Base-by-base conservation (phyloP, 2,329 filamentous ascomycete species). In the Claviceps spartinae region DNA sequence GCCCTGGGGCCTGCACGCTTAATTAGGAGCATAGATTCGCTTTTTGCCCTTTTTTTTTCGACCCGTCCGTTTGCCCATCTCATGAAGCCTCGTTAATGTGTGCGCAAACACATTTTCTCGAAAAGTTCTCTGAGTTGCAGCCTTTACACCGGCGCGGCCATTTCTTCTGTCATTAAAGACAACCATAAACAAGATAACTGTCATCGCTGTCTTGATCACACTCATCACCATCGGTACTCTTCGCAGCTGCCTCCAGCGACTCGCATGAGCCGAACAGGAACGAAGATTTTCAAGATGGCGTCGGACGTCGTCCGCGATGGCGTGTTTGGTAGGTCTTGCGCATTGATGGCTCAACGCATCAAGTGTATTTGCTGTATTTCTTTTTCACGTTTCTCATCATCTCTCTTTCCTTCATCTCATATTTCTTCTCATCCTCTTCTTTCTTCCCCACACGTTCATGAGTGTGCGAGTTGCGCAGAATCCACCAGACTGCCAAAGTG, bases 241-340 rank as follows among this genome's bases (percentile, higher is more conserved):
- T 36, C 18, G 16, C 50, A 48, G 46, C n/a, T 52, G 26, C 22
- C 18, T 18, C 26, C 20, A 11, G 34, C 50, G 57, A 56, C 57
- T 60, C 61, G 61, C 55, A 69, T 68, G 65, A 60, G 60, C 61
- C 60, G 50, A 54, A 53, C 61, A 48, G 47, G 50, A 47, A 55
- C 52, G 56, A 62, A 60, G 51, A 45, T 71, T 51, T 59, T 67
- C 58, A 78, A 67, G 63, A 81, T 80, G 77, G 76, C 75, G 54
- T 69, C 72, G 57, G 70, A 75, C 58, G 67, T 69, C 58, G 67
- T 76, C 60, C 67, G 77, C 52, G 77, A 81, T 60, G 77, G 77
- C 66, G 72, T 79, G 59, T 79, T 81, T 61, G 77, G 77, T 80
- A 72, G 54, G 70, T 65, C 37, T 36, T 36, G 42, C 42, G 5